Conservation (phyloP, 306 rosid genomes). For the Ceratonia siliqua region DNA sequence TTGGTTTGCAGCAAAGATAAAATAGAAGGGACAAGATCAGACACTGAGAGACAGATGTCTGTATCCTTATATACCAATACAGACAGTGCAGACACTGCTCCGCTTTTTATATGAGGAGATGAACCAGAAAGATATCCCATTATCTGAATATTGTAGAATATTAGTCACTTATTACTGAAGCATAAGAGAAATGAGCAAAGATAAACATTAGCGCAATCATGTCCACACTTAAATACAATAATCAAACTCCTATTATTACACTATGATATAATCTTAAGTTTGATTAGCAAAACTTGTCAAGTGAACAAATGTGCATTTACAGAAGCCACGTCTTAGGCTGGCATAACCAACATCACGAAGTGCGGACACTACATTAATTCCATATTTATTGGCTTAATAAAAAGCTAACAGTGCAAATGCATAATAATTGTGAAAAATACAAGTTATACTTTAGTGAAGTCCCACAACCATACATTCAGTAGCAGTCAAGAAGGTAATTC, state of each 20-base stretch:
- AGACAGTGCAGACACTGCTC: slow-evolving; percentile 91
- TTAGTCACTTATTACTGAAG: slow-evolving; percentile 4
- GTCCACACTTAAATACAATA: neutral
- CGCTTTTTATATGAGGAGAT: slow-evolving; percentile 89
- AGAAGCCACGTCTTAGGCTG: neutral
- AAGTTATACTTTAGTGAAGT: neutral
- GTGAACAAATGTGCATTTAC: neutral
- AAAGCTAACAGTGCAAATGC: slow-evolving; percentile 8
- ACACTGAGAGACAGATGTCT: slow-evolving; percentile 56
- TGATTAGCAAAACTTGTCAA: neutral
- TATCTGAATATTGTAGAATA: slow-evolving; percentile 53
- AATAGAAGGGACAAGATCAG: slow-evolving; percentile 78
- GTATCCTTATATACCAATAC: slow-evolving; percentile 73
- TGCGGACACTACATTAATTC: neutral
- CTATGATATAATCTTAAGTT: too few species aligned
- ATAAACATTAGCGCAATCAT: neutral
- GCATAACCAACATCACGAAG: neutral
- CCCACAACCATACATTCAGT: slow-evolving; percentile 1
- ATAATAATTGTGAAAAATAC: slow-evolving; percentile 1
- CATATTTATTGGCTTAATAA: slow-evolving; percentile 5
- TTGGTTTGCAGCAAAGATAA: slow-evolving; percentile 77
- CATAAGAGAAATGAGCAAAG: neutral
- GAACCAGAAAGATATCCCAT: slow-evolving; percentile 90
- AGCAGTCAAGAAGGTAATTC: neutral
- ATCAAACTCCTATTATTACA: neutral